Conservation (phyloP, 495 filamentous ascomycete genomes). For the Tuber umbilicatum region DNA sequence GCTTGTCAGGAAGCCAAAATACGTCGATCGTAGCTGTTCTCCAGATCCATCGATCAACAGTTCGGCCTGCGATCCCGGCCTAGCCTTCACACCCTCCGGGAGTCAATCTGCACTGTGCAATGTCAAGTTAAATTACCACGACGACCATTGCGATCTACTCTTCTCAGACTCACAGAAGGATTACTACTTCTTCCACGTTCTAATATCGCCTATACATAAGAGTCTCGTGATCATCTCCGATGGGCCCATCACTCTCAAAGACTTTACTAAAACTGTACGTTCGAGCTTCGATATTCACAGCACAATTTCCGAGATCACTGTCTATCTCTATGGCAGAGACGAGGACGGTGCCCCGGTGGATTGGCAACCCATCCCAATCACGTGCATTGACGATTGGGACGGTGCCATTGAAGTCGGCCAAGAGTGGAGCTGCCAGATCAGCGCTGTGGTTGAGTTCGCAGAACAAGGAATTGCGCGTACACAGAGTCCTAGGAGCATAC, state of each 20-base stretch:
- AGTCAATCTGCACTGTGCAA: not conserved
- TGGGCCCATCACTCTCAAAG: not conserved
- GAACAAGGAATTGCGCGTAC: too few relatives aligned
- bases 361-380: not conserved
- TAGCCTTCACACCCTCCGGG: not conserved
- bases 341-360: not conserved
- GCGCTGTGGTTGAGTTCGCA: not conserved
- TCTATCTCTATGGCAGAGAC: not conserved
- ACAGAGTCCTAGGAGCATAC: not conserved
- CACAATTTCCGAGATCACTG: not conserved
- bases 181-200: not conserved
- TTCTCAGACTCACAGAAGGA: not conserved
- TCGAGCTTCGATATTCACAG: not conserved
- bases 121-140: not conserved
- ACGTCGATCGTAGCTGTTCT: not conserved
- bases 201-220: not conserved
- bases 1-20: not conserved
- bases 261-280: not conserved
- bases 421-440: not conserved
- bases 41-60: not conserved
- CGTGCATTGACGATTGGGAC: not conserved
- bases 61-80: not conserved
- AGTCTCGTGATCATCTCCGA: not conserved
- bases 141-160: not conserved
- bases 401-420: not conserved